A percentile compares a stretch with the other conserved stretches of the same genome.
These are phyloP conservation scores for Cylindrotheca closterium DNA, from an alignment of 108 stramenopile species.

Conservation along the genomic window DNA sequence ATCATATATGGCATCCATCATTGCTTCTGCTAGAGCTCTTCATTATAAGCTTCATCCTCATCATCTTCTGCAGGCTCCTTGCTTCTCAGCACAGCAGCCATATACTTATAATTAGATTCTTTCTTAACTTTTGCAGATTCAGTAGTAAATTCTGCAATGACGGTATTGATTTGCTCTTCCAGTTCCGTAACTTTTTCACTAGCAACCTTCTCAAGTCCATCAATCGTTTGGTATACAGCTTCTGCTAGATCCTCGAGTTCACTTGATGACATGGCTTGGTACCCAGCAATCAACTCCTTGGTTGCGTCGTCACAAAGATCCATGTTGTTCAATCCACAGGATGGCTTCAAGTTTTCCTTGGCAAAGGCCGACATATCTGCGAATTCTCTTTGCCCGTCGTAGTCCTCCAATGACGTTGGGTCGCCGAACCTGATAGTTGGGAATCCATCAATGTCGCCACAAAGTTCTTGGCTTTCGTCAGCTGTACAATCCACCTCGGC, in stretches of 20 bases:
- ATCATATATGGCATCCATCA: too few species aligned
- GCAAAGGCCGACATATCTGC: slow-evolving; percentile 67
- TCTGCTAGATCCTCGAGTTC: slow-evolving; percentile 53
- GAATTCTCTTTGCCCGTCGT: slow-evolving; percentile 76
- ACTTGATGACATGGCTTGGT: slow-evolving; percentile 40
- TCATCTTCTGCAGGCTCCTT: not conserved
- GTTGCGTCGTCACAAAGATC: slow-evolving; percentile 75
- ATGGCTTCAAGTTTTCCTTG: slow-evolving; percentile 67
- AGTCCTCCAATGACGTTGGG: slow-evolving; percentile 58
- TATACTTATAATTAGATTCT: not conserved
- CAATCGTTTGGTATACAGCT: slow-evolving; percentile 17
- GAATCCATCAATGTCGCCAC: slow-evolving; percentile 76
- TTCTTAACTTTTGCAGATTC: not conserved
- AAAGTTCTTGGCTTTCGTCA: slow-evolving; percentile 69
- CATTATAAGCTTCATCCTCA: not conserved
- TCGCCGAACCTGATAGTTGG: slow-evolving; percentile 85
- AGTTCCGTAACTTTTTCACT: not conserved
- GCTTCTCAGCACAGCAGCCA: not conserved
- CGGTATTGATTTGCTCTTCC: not conserved
- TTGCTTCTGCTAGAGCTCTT: too few species aligned
- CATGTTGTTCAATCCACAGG: slow-evolving; percentile 59
- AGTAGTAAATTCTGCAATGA: not conserved
- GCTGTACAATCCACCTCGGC: slow-evolving; percentile 76
- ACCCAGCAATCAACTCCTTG: slow-evolving; percentile 57
- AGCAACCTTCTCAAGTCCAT: not conserved